Evolutionary conservation across 345 rosid species (phyloP).

Genomic region (Aegle marmelos): DNA sequence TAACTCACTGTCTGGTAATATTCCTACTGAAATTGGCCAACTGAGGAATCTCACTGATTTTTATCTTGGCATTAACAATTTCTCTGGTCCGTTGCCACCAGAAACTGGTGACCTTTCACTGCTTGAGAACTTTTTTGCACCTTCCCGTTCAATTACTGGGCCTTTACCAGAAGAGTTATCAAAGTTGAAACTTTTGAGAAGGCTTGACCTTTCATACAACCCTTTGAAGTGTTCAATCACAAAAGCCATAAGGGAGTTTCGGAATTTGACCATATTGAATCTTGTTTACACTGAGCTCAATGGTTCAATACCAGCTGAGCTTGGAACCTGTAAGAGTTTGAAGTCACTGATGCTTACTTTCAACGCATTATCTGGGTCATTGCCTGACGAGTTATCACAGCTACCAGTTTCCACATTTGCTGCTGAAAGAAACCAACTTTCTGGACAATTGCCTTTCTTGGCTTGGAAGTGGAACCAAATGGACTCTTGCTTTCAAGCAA

Average conservation of each 20-base stretch:
- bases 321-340: constrained; percentile 62
- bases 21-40: constrained; percentile 61
- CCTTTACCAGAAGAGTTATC: constrained; percentile 67
- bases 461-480: constrained; percentile 66
- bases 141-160: constrained; percentile 58
- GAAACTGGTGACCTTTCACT: constrained; percentile 61
- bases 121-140: constrained; percentile 50
- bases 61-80: constrained; percentile 60
- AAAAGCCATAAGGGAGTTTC: constrained; percentile 47
- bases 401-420: constrained; percentile 62
- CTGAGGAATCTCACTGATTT: constrained; percentile 55
- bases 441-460: constrained; percentile 46
- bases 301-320: constrained; percentile 74
- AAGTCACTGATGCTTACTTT: constrained; percentile 64
- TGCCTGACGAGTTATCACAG: constrained; percentile 64
- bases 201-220: constrained; percentile 80
- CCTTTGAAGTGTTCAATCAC: constrained; percentile 74
- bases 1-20: constrained; percentile 59
- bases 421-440: constrained; percentile 55
- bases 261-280: constrained; percentile 50
- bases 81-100: constrained; percentile 67
- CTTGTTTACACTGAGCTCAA: constrained; percentile 57
- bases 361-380: constrained; percentile 61
- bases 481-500: constrained; percentile 60
- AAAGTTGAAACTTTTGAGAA: constrained; percentile 37